phyloP scores from a whole-genome alignment of 78 protist genomes.

The Dictyostelium brefeldianum region DNA sequence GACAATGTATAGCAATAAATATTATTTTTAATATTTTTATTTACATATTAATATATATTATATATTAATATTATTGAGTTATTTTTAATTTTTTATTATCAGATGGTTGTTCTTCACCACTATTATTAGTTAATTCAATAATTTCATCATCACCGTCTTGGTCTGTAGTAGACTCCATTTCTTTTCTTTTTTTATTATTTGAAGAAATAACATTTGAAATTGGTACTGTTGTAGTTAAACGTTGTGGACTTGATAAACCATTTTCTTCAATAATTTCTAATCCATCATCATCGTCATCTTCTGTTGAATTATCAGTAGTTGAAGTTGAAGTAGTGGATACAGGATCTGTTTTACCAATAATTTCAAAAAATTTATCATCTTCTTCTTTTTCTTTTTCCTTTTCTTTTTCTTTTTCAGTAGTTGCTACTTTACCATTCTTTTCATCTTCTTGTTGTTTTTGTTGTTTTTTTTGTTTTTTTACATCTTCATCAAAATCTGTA shows the following conservation, averaged over 20 bases:
- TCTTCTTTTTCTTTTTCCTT: conserved; percentile 23
- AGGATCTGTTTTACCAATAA: conserved; percentile 45
- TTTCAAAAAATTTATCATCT: conserved; percentile 61
- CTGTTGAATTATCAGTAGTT: neutral
- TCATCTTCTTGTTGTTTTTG: neutral
- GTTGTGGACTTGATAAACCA: neutral
- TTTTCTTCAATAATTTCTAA: conserved; percentile 26
- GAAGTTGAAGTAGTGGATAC: neutral
- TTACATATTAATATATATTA: no score
- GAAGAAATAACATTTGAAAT: neutral
- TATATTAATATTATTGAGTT: no score
- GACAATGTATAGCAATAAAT: no score
- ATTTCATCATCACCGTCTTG: neutral
- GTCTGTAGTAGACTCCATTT: neutral
- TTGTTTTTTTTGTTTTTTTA: neutral
- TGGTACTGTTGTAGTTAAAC: neutral
- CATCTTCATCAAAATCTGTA: conserved; percentile 1
- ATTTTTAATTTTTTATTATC: no score
- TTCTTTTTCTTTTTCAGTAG: neutral
- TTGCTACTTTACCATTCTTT: conserved; percentile 14
- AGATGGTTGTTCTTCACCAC: no score
- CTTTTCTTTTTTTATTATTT: conserved; percentile 29
- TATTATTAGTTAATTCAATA: no score
- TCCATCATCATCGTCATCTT: conserved; percentile 7
- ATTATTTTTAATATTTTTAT: no score